Evolutionary conservation across 2,329 filamentous ascomycete genomes (phyloP), one percentile per base, ranked within the genome.

Genomic region (Harringtonia aguacate): DNA sequence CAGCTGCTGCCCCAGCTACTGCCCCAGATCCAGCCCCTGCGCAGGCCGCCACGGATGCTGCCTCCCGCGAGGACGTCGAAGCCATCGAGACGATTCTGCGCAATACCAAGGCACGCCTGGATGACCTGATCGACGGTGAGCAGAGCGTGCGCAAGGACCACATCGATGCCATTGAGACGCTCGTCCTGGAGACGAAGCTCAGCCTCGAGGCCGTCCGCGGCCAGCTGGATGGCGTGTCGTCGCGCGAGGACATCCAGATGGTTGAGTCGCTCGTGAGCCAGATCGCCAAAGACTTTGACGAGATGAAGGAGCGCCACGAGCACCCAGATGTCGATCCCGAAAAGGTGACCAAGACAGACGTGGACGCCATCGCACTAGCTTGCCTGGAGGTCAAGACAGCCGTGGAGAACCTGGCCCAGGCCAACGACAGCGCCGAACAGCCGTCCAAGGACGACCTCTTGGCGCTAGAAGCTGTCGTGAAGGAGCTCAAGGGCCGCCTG

Each of bases 81-180:
- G 87, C 87, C 12, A 89, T 97, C 46, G 90, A 95, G 61, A 94
- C 84, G 0, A 79, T 97, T 39, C 72, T 97, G 13, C 79, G 84
- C 35, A 95, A 94, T 58, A 89, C 88, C 28, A 95, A 95, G 59
- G 79, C 82, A 6, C 85, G 85, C 38, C 68, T 97, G 10, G 90
- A 95, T 46, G 88, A 94, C 47, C 61, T 78, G 18, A 75, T 94
- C 40, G 76, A 89, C 41, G 74, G 79, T 4, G 83, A 88, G 29
- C 79, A 84, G 46, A 68, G 78, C 3, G 79, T 88, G 10, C 71
- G 72, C 44, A 81, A 79, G 53, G 77, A 81, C 29, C 76, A 82
- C 43, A 62, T 82, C 22, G 77, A 82, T 50, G 68, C 73, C 1
- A 69, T 90, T 4, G 85, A 92, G 55, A 60, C 65, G 7, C 58